Base-by-base conservation (phyloP, 805 yeast species). In the Metschnikowia kofuensis region DNA sequence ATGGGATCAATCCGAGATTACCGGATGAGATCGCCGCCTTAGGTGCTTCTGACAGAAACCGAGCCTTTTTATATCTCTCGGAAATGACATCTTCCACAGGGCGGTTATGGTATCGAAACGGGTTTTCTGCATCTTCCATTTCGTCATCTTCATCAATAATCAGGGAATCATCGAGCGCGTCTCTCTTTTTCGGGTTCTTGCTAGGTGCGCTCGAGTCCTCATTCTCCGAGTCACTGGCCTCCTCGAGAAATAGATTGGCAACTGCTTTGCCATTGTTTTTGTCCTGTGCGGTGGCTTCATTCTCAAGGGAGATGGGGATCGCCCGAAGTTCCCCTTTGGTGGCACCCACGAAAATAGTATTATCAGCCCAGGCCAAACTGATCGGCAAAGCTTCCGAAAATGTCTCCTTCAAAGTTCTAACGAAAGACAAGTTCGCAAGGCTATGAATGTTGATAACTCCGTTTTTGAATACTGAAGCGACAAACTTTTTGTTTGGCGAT, bases 391-490 rank as follows among this genome's bases (percentile, higher is more conserved):
- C 46, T 14, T 44, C 43, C 7, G 52, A 55, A 76, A 80, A 58
- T 37, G 53, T 36, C n/a, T 53, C 58, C 28, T 55, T 42, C 28
- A 53, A 50, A 13, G 47, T 48, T 7, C 56, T 42, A 69, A 62
- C 46, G 62, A 69, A 45, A 66, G 68, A 8, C 68, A 61, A 50
- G 4, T 52, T n/a, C 7, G 44, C 35, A 15, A 77, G 64, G 53
- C 84, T 78, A 84, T 88, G 85, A 6, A 91, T 60, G 11, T 77
- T 65, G 11, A 86, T 59, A 30, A 65, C 65, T 38, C 78, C 77
- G 45, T 76, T 79, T n/a, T 74, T 54, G 44, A 79, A 82, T 13
- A 80, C 72, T 7, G 83, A 74, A 0, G 91, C 92, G 2, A 89
- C 47, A 52, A 70, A 76, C 1, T 74, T 71, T 29, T 87, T 87